Conservation (phyloP, 371 early-diverging fungal genomes). For the Gilbertella persicaria region DNA sequence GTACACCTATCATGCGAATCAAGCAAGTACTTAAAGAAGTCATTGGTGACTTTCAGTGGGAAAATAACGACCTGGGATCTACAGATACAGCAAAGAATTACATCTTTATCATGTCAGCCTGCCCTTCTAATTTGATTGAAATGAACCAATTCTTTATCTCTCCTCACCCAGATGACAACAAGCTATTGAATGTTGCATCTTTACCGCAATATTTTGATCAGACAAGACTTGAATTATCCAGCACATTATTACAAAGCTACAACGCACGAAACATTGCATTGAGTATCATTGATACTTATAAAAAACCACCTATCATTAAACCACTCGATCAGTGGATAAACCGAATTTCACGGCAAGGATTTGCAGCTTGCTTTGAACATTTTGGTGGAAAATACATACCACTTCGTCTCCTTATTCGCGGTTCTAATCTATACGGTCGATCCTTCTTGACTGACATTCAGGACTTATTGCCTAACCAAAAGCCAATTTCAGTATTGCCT, state of each 20-base stretch:
- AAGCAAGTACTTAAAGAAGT: constrained; percentile 22
- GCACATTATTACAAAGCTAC: constrained; percentile 8
- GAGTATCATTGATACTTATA: constrained; percentile 3
- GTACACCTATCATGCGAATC: constrained; percentile 13
- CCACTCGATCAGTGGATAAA: neutral
- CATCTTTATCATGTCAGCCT: constrained; percentile 1
- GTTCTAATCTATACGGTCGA: constrained; percentile 7
- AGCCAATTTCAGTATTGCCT: neutral
- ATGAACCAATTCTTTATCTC: constrained; percentile 7
- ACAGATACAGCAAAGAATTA: constrained; percentile 3
- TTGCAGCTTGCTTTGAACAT: constrained; percentile 1
- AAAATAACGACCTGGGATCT: constrained; percentile 5
- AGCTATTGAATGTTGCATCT: neutral
- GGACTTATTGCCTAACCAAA: constrained; percentile 2
- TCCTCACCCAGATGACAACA: neutral
- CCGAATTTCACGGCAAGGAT: constrained; percentile 8
- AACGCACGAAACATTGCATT: neutral
- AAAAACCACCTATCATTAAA: neutral
- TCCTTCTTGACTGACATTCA: constrained; percentile 17
- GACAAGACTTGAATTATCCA: neutral
- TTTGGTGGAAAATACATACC: constrained; percentile 8
- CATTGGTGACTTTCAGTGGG: constrained; percentile 25
- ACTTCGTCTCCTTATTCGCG: neutral
- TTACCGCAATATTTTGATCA: constrained; percentile 8
- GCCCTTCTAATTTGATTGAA: constrained; percentile 4